phyloP scores from a whole-genome alignment of 805 yeast species.

The Lipomyces mesembrius region DNA sequence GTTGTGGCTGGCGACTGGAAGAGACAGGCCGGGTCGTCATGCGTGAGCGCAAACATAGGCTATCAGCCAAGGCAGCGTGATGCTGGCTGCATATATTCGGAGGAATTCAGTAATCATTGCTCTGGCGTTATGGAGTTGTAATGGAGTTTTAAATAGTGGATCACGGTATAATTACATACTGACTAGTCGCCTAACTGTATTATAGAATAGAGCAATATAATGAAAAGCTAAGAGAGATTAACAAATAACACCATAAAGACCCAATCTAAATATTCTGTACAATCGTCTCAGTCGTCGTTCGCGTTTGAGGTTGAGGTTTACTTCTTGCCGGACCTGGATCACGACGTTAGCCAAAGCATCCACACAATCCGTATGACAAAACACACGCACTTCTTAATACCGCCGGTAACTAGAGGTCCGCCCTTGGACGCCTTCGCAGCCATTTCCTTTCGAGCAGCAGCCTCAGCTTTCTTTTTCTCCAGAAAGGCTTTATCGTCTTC shows the following conservation, averaged over 20 bases:
- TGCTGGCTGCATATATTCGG: not conserved
- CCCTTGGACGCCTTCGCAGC: conserved; percentile 85
- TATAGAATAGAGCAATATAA: not conserved
- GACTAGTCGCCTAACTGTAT: not conserved
- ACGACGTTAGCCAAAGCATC: not conserved
- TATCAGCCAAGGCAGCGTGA: not conserved
- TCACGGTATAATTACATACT: not conserved
- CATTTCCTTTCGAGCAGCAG: conserved; percentile 89
- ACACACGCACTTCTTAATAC: conserved; percentile 75
- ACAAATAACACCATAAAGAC: not conserved
- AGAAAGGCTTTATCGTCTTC: conserved; percentile 91
- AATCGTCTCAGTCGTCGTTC: not conserved
- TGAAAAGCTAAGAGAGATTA: not conserved
- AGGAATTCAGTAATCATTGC: not conserved
- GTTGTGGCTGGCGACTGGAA: conserved; percentile 35
- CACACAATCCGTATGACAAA: conserved; percentile 3
- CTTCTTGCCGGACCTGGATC: conserved; percentile 37
- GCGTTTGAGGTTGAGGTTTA: not conserved
- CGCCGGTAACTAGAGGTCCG: conserved; percentile 91
- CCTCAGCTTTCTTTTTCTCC: conserved; percentile 93
- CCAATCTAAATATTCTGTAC: not conserved
- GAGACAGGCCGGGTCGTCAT: conserved; percentile 23
- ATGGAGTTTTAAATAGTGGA: not conserved
- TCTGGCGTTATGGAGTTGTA: not conserved
- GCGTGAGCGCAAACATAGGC: conserved; percentile 26